Evolutionary conservation across 78 protist species (phyloP), one percentile per base, ranked within the genome.

Genomic region (Cavenderia fasciculata): DNA sequence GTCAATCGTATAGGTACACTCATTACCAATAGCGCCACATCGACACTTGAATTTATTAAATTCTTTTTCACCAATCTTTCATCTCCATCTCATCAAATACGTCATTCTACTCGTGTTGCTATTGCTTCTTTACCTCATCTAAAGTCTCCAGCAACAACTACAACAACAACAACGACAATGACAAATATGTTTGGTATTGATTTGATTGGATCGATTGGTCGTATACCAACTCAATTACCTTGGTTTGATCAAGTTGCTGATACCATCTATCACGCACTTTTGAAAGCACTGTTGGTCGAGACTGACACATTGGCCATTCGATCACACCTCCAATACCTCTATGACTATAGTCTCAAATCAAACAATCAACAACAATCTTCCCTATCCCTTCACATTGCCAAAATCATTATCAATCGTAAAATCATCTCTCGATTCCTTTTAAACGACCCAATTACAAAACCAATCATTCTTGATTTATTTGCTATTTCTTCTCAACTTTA

Each of bases 11-110:
- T n/a, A n/a, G n/a, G n/a, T n/a, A n/a, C n/a, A n/a, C n/a, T n/a
- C n/a, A 10, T 18, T 2, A 40, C 72, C 72, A 40, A 16, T 47
- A n/a, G 51, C 2, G 27, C 72, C 12, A 43, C 33, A 27, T 78
- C 90, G 38, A 82, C 90, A 29, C 51, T 82, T 4, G 90, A 82
- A 19, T 68, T 82, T 36, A 66, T 82, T 11, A 47, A 69, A 46
- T 82, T 82, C 90, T 82, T 68, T 68, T 82, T 49, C 23, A 82
- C 66, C 8, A 29, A 66, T 6, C 44, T 82, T 0, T 51, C 47
- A 25, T 68, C 76, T 29, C 69, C 59, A 18, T 36, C 44, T 31
- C 46, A 19, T 16, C 90, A 18, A 82, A 82, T 16, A 65, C 25
- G n/a, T 25, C 90, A 25, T 36, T 82, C 38, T 27, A n/a, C 44